phyloP scores from a whole-genome alignment of 73 alveolate species.

The Tetrahymena malaccensis region DNA sequence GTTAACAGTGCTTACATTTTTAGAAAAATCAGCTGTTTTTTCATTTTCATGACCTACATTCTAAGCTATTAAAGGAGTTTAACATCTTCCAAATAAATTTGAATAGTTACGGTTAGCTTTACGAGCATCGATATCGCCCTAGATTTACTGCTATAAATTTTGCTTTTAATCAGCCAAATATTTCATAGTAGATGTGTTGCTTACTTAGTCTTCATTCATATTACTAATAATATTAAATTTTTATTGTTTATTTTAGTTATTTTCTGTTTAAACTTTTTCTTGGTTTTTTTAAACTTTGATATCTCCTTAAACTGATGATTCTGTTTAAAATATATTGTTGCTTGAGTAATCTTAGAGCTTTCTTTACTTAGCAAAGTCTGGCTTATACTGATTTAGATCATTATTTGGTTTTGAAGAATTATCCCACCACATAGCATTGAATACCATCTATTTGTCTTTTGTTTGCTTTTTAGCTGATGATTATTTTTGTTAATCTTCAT shows the following conservation, averaged over 20 bases:
- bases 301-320: neutral
- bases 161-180: neutral
- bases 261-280: neutral
- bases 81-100: neutral
- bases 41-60: neutral
- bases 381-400: neutral
- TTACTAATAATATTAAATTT: neutral
- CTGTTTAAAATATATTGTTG: neutral
- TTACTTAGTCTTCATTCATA: neutral
- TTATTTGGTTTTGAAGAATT: neutral
- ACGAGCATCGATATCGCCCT: neutral
- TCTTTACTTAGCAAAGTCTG: neutral
- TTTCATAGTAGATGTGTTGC: neutral
- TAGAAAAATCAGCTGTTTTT: neutral
- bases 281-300: neutral
- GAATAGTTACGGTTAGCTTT: neutral
- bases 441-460: neutral
- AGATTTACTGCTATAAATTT: neutral
- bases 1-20: neutral
- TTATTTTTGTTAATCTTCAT: neutral
- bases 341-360: neutral
- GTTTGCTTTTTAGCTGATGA: neutral
- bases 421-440: neutral
- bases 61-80: neutral
- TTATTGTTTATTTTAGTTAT: neutral